Evolutionary conservation across 108 stramenopile species (phyloP).

Genomic region (Cyclotella distinguenda): DNA sequence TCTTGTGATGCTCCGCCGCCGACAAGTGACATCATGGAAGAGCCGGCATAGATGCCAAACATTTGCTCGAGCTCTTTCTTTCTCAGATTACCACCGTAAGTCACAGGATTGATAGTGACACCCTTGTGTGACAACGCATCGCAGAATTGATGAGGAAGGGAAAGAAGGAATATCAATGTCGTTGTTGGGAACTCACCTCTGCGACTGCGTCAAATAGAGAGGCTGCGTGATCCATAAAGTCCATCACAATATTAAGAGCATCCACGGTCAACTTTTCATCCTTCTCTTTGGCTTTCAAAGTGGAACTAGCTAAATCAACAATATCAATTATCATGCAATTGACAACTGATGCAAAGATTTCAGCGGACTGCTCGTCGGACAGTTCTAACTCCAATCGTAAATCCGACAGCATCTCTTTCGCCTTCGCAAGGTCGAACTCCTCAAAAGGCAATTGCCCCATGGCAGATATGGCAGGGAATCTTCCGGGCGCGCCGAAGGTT

Average conservation of each 20-base stretch:
- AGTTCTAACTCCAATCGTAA: slow-evolving; percentile 47
- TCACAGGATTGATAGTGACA: slow-evolving; percentile 78
- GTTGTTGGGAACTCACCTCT: slow-evolving; percentile 35
- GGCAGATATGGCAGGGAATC: slow-evolving; percentile 63
- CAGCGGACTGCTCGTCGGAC: slow-evolving; percentile 69
- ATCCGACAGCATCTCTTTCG: slow-evolving; percentile 53
- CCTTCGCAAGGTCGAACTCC: slow-evolving; percentile 65
- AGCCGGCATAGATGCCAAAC: slow-evolving; percentile 73
- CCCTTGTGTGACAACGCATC: slow-evolving; percentile 21
- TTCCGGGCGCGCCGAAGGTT: slow-evolving; percentile 86
- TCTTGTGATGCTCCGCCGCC: slow-evolving; percentile 35
- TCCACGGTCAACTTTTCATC: slow-evolving; percentile 62
- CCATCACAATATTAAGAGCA: slow-evolving; percentile 79
- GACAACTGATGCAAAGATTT: slow-evolving; percentile 84
- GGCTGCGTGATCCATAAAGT: slow-evolving; percentile 87
- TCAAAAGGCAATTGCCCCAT: slow-evolving; percentile 69
- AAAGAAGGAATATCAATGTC: too few species aligned
- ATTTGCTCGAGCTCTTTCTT: slow-evolving; percentile 82
- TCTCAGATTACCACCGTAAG: slow-evolving; percentile 73
- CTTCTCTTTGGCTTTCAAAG: slow-evolving; percentile 71
- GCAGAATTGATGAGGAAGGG: too few species aligned
- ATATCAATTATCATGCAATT: slow-evolving; percentile 91
- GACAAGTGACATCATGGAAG: slow-evolving; percentile 67
- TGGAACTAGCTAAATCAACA: slow-evolving; percentile 80
- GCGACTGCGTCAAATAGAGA: slow-evolving; percentile 78